phyloP scores from a whole-genome alignment of 2,329 filamentous ascomycete genomes.

The Microcyclosporella mali region DNA sequence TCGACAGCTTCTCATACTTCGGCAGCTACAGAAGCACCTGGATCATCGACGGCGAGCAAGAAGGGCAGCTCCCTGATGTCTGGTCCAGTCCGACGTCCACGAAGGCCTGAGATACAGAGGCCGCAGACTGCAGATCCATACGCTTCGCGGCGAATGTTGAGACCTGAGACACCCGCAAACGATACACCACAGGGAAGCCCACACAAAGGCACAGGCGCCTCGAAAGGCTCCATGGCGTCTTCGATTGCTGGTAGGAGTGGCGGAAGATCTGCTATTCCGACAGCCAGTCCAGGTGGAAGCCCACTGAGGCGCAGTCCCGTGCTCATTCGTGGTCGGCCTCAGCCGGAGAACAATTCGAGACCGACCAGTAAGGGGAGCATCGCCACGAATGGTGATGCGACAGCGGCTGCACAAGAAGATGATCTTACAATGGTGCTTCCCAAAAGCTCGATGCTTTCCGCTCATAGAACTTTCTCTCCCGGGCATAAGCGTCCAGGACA shows the following conservation, averaged over 20 bases:
- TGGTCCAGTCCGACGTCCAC: conserved; percentile 52
- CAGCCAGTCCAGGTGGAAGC: conserved; percentile 28
- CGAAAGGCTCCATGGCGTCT: conserved; percentile 24
- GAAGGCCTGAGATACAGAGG: conserved; percentile 41
- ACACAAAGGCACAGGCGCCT: conserved; percentile 29
- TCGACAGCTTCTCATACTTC: conserved; percentile 26
- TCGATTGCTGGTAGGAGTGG: conserved; percentile 25
- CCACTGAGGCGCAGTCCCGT: conserved; percentile 26
- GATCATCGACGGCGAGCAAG: conserved; percentile 28
- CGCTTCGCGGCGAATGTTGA: conserved; percentile 33
- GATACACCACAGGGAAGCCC: conserved; percentile 43
- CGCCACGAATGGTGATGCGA: conserved; percentile 17
- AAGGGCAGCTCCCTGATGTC: conserved; percentile 47
- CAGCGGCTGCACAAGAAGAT: conserved; percentile 33
- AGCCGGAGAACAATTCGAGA: conserved; percentile 19
- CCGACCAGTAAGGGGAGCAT: conserved; percentile 31
- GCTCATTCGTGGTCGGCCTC: conserved; percentile 16
- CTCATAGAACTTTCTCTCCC: conserved; percentile 30
- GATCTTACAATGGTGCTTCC: conserved; percentile 45
- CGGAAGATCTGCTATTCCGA: conserved; percentile 13
- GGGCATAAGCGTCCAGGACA: conserved; percentile 35
- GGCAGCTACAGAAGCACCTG: conserved; percentile 17
- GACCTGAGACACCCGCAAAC: conserved; percentile 42
- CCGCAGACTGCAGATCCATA: conserved; percentile 53
- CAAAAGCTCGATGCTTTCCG: conserved; percentile 25